Evolutionary conservation across 1,284 basidiomycete species (phyloP).

Genomic region (Gomphus bonarii): DNA sequence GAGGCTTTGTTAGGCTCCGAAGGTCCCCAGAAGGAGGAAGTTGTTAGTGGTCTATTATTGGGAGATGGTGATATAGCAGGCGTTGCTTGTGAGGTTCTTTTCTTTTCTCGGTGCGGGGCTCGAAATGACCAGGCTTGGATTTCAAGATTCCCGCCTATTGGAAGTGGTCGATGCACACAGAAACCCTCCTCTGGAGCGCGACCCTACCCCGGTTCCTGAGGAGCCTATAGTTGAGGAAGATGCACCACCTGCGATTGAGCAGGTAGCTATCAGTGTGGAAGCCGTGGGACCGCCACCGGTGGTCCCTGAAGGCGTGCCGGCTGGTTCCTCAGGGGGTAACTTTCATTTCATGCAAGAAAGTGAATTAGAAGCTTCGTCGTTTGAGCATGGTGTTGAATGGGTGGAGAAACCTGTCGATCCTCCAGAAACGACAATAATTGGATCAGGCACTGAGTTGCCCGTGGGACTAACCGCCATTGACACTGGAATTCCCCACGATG

Average conservation of each 20-base stretch:
- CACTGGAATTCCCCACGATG: conserved; percentile 9
- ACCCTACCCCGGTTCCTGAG: conserved; percentile 16
- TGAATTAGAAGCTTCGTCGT: conserved; percentile 46
- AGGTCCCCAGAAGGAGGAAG: conserved; percentile 33
- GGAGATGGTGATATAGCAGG: conserved; percentile 47
- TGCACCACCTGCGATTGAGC: background rate
- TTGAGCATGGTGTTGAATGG: conserved; percentile 42
- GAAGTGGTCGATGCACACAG: conserved; percentile 44
- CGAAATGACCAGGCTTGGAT: background rate
- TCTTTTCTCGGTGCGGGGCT: background rate
- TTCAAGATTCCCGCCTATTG: conserved; percentile 44
- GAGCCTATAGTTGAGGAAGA: conserved; percentile 22
- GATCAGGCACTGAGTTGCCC: conserved; percentile 24
- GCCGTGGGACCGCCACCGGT: conserved; percentile 3
- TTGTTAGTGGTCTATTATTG: conserved; percentile 44
- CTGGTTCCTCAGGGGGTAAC: conserved; percentile 28
- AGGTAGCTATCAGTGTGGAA: background rate
- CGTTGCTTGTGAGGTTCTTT: conserved; percentile 40
- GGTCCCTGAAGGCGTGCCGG: conserved; percentile 16
- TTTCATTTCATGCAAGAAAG: conserved; percentile 73
- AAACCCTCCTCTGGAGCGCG: conserved; percentile 31
- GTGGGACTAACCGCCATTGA: conserved; percentile 20
- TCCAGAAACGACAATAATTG: conserved; percentile 13
- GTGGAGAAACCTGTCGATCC: conserved; percentile 32
- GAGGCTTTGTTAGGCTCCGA: conserved; percentile 47